Percentiles rank a stretch among this genome's conserved stretches.
Conservation (phyloP, 2,329 filamentous ascomycete species). For the Lachnellula suecica region DNA sequence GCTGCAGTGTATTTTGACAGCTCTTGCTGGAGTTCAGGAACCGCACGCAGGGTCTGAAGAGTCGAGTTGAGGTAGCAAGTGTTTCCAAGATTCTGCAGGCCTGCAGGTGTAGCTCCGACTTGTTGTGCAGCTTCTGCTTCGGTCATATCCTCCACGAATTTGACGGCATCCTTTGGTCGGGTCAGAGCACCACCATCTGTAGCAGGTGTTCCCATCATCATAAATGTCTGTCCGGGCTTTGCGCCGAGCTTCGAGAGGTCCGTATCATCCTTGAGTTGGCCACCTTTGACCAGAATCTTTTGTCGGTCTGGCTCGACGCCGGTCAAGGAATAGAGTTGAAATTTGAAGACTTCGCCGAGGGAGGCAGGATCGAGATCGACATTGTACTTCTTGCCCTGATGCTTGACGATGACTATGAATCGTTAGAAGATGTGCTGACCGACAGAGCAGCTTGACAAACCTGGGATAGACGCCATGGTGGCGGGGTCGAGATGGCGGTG, state of each 20-base stretch:
- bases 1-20: constrained; percentile 61
- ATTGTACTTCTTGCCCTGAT: constrained; percentile 92
- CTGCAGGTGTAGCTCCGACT: constrained; percentile 82
- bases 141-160: constrained; percentile 97
- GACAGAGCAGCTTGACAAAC: constrained; percentile 19
- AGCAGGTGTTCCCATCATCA: constrained; percentile 93
- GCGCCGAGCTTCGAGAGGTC: constrained; percentile 80
- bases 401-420: constrained; percentile 79
- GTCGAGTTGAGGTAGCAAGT: constrained; percentile 99
- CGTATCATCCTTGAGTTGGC: constrained; percentile 93
- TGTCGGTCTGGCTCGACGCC: constrained; percentile 95
- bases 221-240: constrained; percentile 83
- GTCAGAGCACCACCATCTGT: constrained; percentile 58
- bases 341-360: constrained; percentile 91
- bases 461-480: constrained; percentile 34
- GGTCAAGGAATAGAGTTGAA: constrained; percentile 91
- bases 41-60: constrained; percentile 82
- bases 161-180: constrained; percentile 77
- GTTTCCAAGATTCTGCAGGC: constrained; percentile 89
- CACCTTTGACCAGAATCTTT: constrained; percentile 92
- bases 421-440: constrained; percentile 14
- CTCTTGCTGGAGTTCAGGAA: constrained; percentile 86
- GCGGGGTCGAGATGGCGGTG: constrained; percentile 23
- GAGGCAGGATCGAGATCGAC: constrained; percentile 84
- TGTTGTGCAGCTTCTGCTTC: constrained; percentile 85